phyloP scores from a whole-genome alignment of 1,284 basidiomycete genomes.

The Somion occarium region DNA sequence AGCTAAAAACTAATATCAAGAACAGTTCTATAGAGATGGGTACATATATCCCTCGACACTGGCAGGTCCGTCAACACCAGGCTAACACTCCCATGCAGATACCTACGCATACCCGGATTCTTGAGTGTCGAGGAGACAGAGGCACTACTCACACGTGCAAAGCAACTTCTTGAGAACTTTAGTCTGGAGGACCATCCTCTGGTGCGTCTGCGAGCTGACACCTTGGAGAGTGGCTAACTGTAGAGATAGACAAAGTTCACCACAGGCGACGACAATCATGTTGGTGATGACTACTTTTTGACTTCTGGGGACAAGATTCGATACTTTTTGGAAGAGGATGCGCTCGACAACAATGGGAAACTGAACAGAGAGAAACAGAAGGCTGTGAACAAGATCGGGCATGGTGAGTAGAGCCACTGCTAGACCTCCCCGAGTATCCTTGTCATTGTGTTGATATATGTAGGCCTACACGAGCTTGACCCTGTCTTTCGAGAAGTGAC shows the following conservation, averaged over 20 bases:
- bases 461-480: conserved; percentile 82
- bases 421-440: not conserved
- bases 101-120: conserved; percentile 77
- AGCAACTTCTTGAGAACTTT: conserved; percentile 74
- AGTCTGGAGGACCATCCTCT: conserved; percentile 75
- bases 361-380: conserved; percentile 75
- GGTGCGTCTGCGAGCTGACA: conserved; percentile 34
- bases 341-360: conserved; percentile 56
- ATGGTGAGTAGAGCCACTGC: conserved; percentile 52
- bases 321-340: conserved; percentile 85
- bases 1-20: no score
- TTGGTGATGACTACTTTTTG: conserved; percentile 92
- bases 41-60: conserved; percentile 18
- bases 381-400: conserved; percentile 82
- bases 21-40: conserved; percentile 49
- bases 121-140: conserved; percentile 53
- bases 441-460: conserved; percentile 12
- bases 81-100: conserved; percentile 40
- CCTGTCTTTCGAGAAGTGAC: conserved; percentile 76
- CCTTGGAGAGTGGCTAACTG: not conserved
- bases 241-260: conserved; percentile 79
- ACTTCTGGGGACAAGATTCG: conserved; percentile 89
- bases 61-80: not conserved
- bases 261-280: conserved; percentile 71
- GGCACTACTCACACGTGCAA: conserved; percentile 65